phyloP scores from a whole-genome alignment of 257 asterid genomes.

The Penstemon davidsonii region DNA sequence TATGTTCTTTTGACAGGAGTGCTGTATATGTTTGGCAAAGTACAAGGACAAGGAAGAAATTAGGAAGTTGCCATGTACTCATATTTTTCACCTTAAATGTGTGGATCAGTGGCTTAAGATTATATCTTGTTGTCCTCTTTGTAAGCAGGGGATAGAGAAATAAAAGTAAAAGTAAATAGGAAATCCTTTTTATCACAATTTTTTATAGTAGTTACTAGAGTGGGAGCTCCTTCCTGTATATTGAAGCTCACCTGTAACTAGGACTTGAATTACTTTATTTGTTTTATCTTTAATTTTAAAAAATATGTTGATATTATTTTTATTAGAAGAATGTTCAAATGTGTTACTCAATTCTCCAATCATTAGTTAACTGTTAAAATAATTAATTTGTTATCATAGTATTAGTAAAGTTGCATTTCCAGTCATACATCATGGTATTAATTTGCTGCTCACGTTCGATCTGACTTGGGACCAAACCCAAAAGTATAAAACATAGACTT shows the following conservation, averaged over 20 bases:
- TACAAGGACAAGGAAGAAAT: conserved; percentile 85
- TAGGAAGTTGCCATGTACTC: conserved; percentile 77
- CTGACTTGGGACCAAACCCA: too few species aligned
- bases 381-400: too few species aligned
- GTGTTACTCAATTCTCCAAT: too few species aligned
- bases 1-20: conserved; percentile 56
- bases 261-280: conserved; percentile 4
- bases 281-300: neutral
- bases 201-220: conserved; percentile 27
- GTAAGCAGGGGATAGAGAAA: conserved; percentile 37
- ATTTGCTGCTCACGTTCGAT: too few species aligned
- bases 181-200: neutral
- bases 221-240: conserved; percentile 35
- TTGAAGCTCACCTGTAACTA: conserved; percentile 43
- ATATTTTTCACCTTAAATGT: conserved; percentile 77
- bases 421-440: too few species aligned
- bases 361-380: too few species aligned
- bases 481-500: too few species aligned
- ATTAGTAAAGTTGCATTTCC: too few species aligned
- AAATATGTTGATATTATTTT: too few species aligned
- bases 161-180: neutral
- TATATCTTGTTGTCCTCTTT: conserved; percentile 69
- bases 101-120: conserved; percentile 97
- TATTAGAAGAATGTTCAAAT: too few species aligned
- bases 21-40: conserved; percentile 84